Evolutionary conservation across 805 yeast genomes (phyloP), one percentile per base, ranked within the genome.

Genomic region (Lipomyces lipofer): DNA sequence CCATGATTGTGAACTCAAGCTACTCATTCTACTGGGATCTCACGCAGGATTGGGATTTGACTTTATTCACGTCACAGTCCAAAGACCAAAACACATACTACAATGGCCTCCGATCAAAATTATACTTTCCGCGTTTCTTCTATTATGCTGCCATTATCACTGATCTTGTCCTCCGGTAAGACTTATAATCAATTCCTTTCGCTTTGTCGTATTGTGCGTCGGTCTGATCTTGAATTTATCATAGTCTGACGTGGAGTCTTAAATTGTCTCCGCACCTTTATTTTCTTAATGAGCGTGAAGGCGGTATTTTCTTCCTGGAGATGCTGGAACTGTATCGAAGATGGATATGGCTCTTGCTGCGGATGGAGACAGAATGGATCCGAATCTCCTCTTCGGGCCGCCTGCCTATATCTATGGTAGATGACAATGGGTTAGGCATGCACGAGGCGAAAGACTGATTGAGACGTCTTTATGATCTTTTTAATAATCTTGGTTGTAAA

Each of bases 21-120:
- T 94, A 86, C 68, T 79, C 95, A 13, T 86, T 88, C 56, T 72
- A 81, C 51, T 94, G 99, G 99, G 99, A 94, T 69, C 70, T 92
- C 10, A 78, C 78, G 47, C 81, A 82, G 78, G 99, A 94, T 72
- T 94, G 99, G 99, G 82, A 83, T 42, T 75, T 89, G 46, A 78
- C 78, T 9, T 64, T 86, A 7, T 74, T 86, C 63, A 75, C 74
- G 27, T 29, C 52, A 15, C 21, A 15, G 13, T 21, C 43, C 19
- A 36, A 36, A 30, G 42, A 33, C 10, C 28, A 35, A n/a, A 38
- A 17, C 12, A 17, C 21, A 13, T 15, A 42, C 28, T 39, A 39
- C n/a, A 36, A 64, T 1, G 70, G 71, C 2, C 53, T 71, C 10
- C 56, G 72, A 7, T 53, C 63, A 5, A 49, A 45, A 1, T 52